Base-by-base conservation (phyloP, 106 monocot species). In the Acanthochlamys bracteata region DNA sequence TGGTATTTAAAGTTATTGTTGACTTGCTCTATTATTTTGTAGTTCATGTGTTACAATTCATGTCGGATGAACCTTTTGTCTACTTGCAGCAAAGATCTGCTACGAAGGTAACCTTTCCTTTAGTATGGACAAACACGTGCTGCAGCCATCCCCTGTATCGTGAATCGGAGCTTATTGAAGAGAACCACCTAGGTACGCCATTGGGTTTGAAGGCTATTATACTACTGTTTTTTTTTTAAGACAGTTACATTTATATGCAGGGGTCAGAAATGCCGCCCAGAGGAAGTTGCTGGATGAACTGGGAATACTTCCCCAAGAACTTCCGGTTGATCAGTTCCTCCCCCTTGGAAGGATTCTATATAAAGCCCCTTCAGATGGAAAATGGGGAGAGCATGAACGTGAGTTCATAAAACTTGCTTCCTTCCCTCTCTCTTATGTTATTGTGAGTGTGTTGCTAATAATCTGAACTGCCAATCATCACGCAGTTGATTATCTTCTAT, bases 301-400 rank as follows among this genome's bases (percentile, higher is more conserved):
- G 40, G 95, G 95, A 39, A 90, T 96, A 23, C 73, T 73, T 16
- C 72, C 95, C 24, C 82, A 84, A 49, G 82, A 90, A 20, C 23
- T 90, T 21, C 95, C 95, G 24, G 69, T 90, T 7, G 87, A 90
- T 52, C 69, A 96, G 24, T 96, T 96, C 70, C 76, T 71, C 26
- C 95, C 90, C 53, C 78, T 96, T 27, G 87, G 95, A 0, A 71
- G 95, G 40, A 90, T 96, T 67, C 80, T 96, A n/a, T 96, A 96
- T 68, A 96, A 96, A 75, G 90, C 95, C 14, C 84, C 95, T 20
- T 96, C 95, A 58, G 95, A 96, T 83, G 95, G 95, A n/a, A 96
- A 96, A 77, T 96, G 95, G 95, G 95, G 95, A 13, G 95, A 96
- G 55, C 95, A 96, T 47, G 95, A 96, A 61, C 71, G 95, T 96